A percentile compares a stretch with the other conserved stretches of the same genome.
Evolutionary conservation across 371 early-diverging fungal genomes (phyloP).

Genomic region (Rhizopus arrhizus): DNA sequence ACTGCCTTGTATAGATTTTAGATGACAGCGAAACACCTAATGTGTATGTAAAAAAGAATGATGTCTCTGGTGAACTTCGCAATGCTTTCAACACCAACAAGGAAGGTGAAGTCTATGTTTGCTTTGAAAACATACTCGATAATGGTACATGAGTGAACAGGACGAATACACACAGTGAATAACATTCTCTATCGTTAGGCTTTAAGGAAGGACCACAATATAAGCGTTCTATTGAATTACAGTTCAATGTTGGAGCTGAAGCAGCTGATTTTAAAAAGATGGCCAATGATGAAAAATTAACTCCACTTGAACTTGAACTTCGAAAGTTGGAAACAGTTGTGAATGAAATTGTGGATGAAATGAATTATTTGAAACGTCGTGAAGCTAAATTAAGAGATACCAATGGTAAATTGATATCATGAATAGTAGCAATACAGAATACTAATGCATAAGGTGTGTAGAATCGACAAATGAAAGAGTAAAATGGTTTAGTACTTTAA

Average conservation of each 20-base stretch:
- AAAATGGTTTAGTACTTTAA: constrained; percentile 72
- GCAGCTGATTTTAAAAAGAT: constrained; percentile 72
- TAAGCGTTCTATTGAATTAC: constrained; percentile 68
- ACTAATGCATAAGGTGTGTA: constrained; percentile 22
- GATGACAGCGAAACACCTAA: constrained; percentile 67
- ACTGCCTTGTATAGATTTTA: constrained; percentile 46
- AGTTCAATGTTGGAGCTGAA: constrained; percentile 86
- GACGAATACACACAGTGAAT: too few species aligned
- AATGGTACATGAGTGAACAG: constrained; percentile 14
- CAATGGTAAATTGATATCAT: constrained; percentile 66
- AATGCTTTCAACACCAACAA: constrained; percentile 77
- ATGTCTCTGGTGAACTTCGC: constrained; percentile 56
- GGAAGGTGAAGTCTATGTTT: constrained; percentile 81
- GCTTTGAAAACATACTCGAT: constrained; percentile 82
- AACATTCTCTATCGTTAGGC: constrained; percentile 38
- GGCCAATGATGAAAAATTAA: constrained; percentile 76
- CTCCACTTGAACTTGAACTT: constrained; percentile 89
- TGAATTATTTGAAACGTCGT: constrained; percentile 77
- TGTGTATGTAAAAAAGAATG: constrained; percentile 61
- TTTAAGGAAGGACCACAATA: constrained; percentile 59
- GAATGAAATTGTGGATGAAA: constrained; percentile 75
- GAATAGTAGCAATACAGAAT: background rate
- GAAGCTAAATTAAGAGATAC: constrained; percentile 85
- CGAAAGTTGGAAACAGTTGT: constrained; percentile 76
- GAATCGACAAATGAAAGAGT: constrained; percentile 87